phyloP scores from a whole-genome alignment of 768 basidiomycete genomes.

The Pholiota molesta region DNA sequence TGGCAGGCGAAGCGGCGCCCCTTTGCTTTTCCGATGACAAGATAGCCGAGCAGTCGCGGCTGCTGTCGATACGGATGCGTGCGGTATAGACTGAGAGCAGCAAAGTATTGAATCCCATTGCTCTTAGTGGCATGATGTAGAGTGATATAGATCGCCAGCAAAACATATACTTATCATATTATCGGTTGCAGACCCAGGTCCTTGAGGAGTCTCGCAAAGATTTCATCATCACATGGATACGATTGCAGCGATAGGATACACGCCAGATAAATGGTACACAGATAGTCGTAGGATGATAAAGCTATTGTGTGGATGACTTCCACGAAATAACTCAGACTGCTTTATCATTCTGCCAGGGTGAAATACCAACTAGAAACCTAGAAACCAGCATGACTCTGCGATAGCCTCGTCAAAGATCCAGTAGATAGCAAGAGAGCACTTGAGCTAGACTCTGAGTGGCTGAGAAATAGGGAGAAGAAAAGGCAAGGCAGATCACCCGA shows the following conservation, averaged over 20 bases:
- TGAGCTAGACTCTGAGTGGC: not conserved
- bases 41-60: not conserved
- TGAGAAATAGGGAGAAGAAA: not conserved
- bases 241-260: no score
- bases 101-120: not conserved
- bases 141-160: not conserved
- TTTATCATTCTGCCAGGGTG: no score
- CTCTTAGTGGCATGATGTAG: not conserved
- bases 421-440: not conserved
- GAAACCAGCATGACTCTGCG: no score
- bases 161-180: no score
- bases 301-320: not conserved
- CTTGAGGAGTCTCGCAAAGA: no score
- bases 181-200: no score
- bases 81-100: not conserved
- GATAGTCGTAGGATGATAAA: not conserved
- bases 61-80: not conserved
- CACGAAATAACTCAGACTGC: no score
- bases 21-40: slow-evolving; percentile 1
- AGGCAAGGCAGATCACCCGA: not conserved
- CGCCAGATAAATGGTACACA: not conserved
- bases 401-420: no score
- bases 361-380: no score
- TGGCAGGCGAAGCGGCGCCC: not conserved
- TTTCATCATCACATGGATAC: no score